These are phyloP conservation scores for Meyerozyma sp. DNA, from an alignment of 1,139 yeast species.

Conservation along the genomic window DNA sequence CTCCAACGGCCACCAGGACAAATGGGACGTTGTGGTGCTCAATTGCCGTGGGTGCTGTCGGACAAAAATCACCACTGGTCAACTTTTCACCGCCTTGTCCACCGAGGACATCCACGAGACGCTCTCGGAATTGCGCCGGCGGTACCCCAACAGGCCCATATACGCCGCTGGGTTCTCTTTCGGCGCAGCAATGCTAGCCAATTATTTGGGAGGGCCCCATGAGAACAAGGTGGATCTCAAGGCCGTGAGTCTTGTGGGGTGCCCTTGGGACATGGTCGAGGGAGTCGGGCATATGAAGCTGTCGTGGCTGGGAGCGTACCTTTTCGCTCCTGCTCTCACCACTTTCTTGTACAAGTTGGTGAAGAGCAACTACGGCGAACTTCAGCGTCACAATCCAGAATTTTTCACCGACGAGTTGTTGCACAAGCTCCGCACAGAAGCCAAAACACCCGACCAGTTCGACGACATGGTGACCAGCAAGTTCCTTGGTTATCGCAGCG, in stretches of 20 bases:
- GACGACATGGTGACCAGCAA: conserved; percentile 72
- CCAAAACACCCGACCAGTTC: conserved; percentile 47
- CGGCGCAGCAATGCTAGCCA: conserved; percentile 78
- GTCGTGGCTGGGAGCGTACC: conserved; percentile 54
- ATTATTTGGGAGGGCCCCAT: conserved; percentile 56
- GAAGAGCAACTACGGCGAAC: conserved; percentile 53
- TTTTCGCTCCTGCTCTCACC: conserved; percentile 66
- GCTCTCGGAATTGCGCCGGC: conserved; percentile 43
- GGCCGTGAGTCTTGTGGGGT: conserved; percentile 56
- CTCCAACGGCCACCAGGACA: conserved; percentile 9
- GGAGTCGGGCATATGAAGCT: conserved; percentile 47
- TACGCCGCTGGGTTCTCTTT: conserved; percentile 80
- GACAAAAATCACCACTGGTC: conserved; percentile 70
- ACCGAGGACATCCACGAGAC: conserved; percentile 69
- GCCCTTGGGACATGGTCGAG: conserved; percentile 49
- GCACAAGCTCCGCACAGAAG: conserved; percentile 24
- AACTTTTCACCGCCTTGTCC: conserved; percentile 69
- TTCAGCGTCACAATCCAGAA: conserved; percentile 33
- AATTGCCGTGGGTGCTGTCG: conserved; percentile 88
- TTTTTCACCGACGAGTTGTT: conserved; percentile 28
- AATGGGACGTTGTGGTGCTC: conserved; percentile 63
- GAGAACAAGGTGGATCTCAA: conserved; percentile 38
- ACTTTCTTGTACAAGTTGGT: conserved; percentile 58
- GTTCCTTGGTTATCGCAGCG: conserved; percentile 65
- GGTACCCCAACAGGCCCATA: conserved; percentile 68